Conservation (phyloP, 768 basidiomycete genomes). For the Dacryopinax spathularia region DNA sequence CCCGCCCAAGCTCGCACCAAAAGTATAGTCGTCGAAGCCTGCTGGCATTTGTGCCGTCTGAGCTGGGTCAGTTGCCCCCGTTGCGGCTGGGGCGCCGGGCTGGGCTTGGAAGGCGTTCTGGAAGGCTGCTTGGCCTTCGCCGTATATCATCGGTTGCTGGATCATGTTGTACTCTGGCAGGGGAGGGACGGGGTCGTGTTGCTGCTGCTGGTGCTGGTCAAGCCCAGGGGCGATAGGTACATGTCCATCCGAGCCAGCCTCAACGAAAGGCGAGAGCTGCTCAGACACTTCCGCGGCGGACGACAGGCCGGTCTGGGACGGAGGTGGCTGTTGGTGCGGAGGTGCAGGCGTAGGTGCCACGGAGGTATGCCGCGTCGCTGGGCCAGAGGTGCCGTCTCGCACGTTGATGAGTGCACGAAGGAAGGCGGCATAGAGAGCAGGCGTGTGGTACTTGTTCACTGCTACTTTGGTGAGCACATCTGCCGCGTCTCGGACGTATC, state of each 20-base stretch:
- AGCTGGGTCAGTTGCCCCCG: not conserved
- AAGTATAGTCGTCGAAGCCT: not conserved
- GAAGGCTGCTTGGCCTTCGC: constrained; percentile 2
- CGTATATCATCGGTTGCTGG: constrained; percentile 5
- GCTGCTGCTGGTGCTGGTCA: not conserved
- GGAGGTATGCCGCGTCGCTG: constrained; percentile 3
- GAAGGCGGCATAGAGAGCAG: constrained; percentile 76
- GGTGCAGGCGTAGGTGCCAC: not conserved
- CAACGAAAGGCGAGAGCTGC: constrained; percentile 4
- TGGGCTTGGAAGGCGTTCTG: not conserved
- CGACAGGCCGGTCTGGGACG: not conserved
- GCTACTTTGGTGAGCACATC: constrained; percentile 64
- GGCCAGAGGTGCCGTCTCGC: constrained; percentile 18
- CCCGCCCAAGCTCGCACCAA: not conserved
- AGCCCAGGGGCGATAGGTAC: not conserved
- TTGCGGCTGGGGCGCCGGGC: not conserved
- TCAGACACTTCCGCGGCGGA: constrained; percentile 2
- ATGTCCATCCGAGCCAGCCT: constrained; percentile 1
- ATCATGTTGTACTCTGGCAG: not conserved
- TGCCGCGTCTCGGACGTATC: constrained; percentile 66
- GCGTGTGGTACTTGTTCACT: constrained; percentile 69
- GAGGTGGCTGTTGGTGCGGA: not conserved
- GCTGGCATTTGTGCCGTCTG: constrained; percentile 1
- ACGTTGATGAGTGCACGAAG: constrained; percentile 61
- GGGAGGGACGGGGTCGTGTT: not conserved